phyloP scores from a whole-genome alignment of 805 yeast species.

The Pichia phayaonensis region DNA sequence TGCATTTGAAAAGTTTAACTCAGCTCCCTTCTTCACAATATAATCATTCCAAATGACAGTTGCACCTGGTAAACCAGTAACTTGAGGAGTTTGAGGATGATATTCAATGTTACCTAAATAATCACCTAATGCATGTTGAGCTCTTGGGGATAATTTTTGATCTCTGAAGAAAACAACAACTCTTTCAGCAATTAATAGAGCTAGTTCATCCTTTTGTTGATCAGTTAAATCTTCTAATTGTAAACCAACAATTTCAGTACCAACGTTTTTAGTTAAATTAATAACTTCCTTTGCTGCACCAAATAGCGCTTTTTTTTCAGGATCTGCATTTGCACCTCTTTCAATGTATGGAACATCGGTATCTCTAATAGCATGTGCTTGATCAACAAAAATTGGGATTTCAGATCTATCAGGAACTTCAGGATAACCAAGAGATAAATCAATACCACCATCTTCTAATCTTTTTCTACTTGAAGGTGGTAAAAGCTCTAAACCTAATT shows the following conservation, averaged over 20 bases:
- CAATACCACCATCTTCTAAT: conserved; percentile 30
- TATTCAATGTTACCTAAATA: conserved; percentile 39
- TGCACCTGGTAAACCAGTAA: conserved; percentile 31
- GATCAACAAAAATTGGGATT: conserved; percentile 35
- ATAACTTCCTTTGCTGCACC: conserved; percentile 35
- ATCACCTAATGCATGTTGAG: conserved; percentile 37
- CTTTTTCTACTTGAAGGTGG: conserved; percentile 25
- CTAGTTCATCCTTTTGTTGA: conserved; percentile 40
- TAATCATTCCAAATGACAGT: conserved; percentile 37
- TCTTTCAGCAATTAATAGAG: conserved; percentile 39
- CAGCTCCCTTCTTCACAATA: conserved; percentile 19
- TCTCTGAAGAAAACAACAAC: conserved; percentile 45
- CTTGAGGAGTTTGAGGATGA: conserved; percentile 31
- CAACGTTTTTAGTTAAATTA: conserved; percentile 38
- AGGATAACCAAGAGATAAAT: conserved; percentile 34
- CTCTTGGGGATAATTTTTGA: conserved; percentile 37
- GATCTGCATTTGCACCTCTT: conserved; percentile 32
- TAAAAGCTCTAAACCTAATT: conserved; percentile 18
- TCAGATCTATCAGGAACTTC: conserved; percentile 26
- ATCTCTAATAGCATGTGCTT: conserved; percentile 31
- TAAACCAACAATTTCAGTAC: conserved; percentile 43
- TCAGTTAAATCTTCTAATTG: conserved; percentile 37
- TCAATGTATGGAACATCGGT: conserved; percentile 28
- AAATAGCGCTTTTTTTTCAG: conserved; percentile 34
- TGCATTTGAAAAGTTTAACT: conserved; percentile 14